phyloP scores from a whole-genome alignment of 176 grass and related monocot genomes.

The Metroxylon sagu region DNA sequence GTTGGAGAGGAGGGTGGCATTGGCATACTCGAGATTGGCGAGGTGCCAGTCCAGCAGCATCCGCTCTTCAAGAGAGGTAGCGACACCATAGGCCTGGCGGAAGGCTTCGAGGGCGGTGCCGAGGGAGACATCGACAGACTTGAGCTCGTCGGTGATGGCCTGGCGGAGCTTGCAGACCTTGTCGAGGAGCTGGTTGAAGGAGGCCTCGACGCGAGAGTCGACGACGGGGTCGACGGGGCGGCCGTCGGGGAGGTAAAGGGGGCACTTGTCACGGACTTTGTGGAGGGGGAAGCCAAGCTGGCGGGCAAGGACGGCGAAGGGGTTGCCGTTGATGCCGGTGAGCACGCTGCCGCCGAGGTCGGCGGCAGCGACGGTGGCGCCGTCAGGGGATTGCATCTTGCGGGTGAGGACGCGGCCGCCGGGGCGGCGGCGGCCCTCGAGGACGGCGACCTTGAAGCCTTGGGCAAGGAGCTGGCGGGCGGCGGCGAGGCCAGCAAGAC shows the following conservation, averaged over 20 bases:
- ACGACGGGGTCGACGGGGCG: conserved; percentile 60
- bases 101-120: conserved; percentile 80
- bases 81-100: conserved; percentile 57
- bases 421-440: conserved; percentile 72
- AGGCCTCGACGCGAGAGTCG: conserved; percentile 60
- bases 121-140: conserved; percentile 61
- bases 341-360: conserved; percentile 97
- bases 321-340: conserved; percentile 94
- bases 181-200: conserved; percentile 93
- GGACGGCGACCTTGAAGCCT: conserved; percentile 77
- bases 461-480: conserved; percentile 65
- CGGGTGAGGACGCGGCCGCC: conserved; percentile 91
- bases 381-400: conserved; percentile 58
- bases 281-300: conserved; percentile 90
- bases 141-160: conserved; percentile 51
- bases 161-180: conserved; percentile 88
- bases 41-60: conserved; percentile 98
- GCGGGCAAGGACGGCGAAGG: conserved; percentile 71
- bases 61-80: conserved; percentile 46
- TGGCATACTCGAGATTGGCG: conserved; percentile 93
- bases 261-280: conserved; percentile 89
- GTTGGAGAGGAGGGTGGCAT: conserved; percentile 73
- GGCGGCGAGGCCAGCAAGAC: conserved; percentile 67
- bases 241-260: conserved; percentile 77
- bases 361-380: conserved; percentile 44